A percentile compares a stretch with the other conserved stretches of the same genome.
These are phyloP conservation scores for Aspergillus vadensis DNA, from an alignment of 2,329 filamentous ascomycete genomes.

Conservation along the genomic window DNA sequence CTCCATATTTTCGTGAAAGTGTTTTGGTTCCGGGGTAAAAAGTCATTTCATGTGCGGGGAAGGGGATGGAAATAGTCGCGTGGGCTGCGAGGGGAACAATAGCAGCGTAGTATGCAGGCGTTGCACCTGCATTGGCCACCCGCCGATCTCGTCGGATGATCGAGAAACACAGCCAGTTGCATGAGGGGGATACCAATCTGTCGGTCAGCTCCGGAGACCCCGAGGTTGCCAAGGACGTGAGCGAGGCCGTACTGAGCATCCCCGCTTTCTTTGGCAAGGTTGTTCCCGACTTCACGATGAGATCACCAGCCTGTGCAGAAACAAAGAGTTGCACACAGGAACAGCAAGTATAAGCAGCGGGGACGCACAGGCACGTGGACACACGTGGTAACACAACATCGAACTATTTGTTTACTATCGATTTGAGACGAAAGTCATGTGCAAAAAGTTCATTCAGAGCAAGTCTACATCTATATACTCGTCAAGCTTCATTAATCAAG, in stretches of 20 bases:
- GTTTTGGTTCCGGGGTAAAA: not conserved
- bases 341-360: not conserved
- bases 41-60: not conserved
- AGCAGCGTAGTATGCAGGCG: not conserved
- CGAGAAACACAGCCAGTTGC: not conserved
- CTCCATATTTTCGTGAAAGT: not conserved
- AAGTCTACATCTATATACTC: constrained; percentile 6
- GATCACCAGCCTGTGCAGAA: too few species aligned
- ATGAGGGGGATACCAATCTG: not conserved
- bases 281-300: too few species aligned
- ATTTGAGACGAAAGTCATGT: not conserved
- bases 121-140: not conserved
- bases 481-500: not conserved
- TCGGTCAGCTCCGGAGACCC: not conserved
- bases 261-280: not conserved
- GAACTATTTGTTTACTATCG: too few species aligned
- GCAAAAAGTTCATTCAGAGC: not conserved
- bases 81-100: not conserved
- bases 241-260: not conserved
- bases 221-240: not conserved
- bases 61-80: not conserved
- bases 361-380: not conserved
- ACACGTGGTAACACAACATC: too few species aligned
- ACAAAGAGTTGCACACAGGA: too few species aligned
- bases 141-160: not conserved